phyloP scores from a whole-genome alignment of 2,329 filamentous ascomycete species.

The Aureobasidium sp. region DNA sequence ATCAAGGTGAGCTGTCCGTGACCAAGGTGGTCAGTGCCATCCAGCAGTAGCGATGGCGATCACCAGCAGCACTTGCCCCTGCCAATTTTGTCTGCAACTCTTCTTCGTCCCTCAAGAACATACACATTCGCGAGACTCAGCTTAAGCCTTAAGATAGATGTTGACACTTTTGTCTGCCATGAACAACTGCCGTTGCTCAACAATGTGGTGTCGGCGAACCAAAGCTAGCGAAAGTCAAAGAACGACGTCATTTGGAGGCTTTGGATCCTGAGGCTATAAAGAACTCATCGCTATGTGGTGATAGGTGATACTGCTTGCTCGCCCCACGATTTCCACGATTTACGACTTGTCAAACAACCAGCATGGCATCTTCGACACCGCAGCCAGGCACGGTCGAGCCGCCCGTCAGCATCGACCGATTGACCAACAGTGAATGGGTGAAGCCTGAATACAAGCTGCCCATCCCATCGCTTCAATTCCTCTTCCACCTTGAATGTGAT shows the following conservation, averaged over 20 bases:
- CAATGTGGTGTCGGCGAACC: not conserved
- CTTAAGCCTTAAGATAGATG: not conserved
- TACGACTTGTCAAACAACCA: not conserved
- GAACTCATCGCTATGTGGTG: not conserved
- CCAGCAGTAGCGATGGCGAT: not conserved
- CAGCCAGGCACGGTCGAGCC: not conserved
- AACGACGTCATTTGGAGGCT: not conserved
- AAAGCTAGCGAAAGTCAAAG: not conserved
- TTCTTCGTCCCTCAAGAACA: not conserved
- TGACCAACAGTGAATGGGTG: constrained; percentile 20
- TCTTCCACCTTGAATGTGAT: constrained; percentile 20
- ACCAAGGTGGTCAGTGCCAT: not conserved
- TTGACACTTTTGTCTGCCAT: not conserved
- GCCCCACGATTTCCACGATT: not conserved
- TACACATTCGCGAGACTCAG: not conserved
- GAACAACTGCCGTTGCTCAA: not conserved
- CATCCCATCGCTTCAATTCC: constrained; percentile 16
- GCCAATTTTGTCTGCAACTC: not conserved
- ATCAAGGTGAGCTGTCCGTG: constrained; percentile 5
- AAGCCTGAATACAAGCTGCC: constrained; percentile 18
- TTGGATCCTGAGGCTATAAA: not conserved
- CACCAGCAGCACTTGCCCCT: not conserved
- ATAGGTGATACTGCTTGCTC: not conserved
- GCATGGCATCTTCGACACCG: constrained; percentile 2
- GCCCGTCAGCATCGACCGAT: constrained; percentile 7